Base-by-base conservation (phyloP, 495 filamentous ascomycete species). In the Xylaria acuta region DNA sequence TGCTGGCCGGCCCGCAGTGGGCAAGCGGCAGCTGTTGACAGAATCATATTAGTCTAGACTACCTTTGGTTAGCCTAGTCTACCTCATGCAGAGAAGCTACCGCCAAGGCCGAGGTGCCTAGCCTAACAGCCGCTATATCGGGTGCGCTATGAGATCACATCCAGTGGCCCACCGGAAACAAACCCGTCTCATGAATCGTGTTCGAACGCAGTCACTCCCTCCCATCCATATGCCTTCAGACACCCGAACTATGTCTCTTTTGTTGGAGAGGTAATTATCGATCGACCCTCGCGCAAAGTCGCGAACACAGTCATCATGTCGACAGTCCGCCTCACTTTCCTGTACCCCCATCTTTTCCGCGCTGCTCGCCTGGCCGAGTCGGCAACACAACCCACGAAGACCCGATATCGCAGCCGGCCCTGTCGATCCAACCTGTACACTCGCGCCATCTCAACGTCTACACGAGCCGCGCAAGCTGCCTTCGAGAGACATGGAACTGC, bases 331-430 rank as follows among this genome's bases (percentile, higher is more conserved):
- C 84, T 95, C 41, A 89, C 89, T 4, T 94, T 94, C 75, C 86
- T 94, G 20, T 94, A 94, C 75, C 92, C 92, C 45, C 88, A 92
- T 73, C 81, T 93, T 59, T 91, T 90, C 82, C 81, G 84, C 56
- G 73, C 77, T 25, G 75, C 75, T 49, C 82, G 82, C 58, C 76
- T 78, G 72, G 74, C 68, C 77, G 85, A 84, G 63, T 79, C 75
- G 60, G 79, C 76, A 12, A 77, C 74, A 30, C 77, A 76, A 49
- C 84, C 87, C 71, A 82, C 83, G 53, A 84, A 83, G 45, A 82
- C 78, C 73, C 82, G 77, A 72, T 80, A 75, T 79, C 77, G 76
- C 77, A 77, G 75, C 65, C 78, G 75, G 73, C 74, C 72, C 73
- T 71, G 75, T 66, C 78, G 74, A 72, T 77, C 76, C 73, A 79